A percentile compares a stretch with the other conserved stretches of the same genome.
phyloP scores from a whole-genome alignment of 805 yeast genomes.

The Peterozyma xylosa region DNA sequence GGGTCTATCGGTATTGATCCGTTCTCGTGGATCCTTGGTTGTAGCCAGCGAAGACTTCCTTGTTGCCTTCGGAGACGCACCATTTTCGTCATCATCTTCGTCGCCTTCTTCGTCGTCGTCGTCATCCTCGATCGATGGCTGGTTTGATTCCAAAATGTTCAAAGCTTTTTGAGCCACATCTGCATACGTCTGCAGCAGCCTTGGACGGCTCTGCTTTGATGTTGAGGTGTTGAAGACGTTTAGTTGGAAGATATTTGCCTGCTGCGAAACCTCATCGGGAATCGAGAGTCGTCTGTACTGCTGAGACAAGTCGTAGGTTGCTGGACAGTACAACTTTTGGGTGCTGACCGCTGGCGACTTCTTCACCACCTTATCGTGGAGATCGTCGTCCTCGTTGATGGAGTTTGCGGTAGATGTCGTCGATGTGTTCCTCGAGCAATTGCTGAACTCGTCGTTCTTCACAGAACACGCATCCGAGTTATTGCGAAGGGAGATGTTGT shows the following conservation, averaged over 20 bases:
- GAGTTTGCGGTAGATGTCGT: constrained; percentile 4
- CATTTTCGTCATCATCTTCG: too few species aligned
- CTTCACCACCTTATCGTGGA: neutral
- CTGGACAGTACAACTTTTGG: constrained; percentile 30
- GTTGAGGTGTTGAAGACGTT: neutral
- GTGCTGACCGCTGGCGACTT: neutral
- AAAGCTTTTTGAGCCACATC: constrained; percentile 9
- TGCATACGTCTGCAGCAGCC: constrained; percentile 1
- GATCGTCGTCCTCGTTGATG: constrained; percentile 3
- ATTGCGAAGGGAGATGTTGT: constrained; percentile 2
- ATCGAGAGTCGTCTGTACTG: constrained; percentile 28
- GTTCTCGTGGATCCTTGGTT: constrained; percentile 9
- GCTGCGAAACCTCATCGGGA: constrained; percentile 10
- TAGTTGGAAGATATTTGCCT: neutral
- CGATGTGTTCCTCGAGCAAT: constrained; percentile 9
- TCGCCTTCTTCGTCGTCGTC: constrained; percentile 1
- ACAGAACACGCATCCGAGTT: constrained; percentile 1
- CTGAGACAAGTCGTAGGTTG: constrained; percentile 35
- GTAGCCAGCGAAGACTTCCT: too few species aligned
- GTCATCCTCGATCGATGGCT: neutral
- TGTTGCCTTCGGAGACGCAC: too few species aligned
- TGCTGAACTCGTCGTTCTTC: constrained; percentile 6
- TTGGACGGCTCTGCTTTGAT: neutral
- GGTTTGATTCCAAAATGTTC: constrained; percentile 17
- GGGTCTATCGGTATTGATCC: constrained; percentile 11